A percentile compares a stretch with the other conserved stretches of the same genome.
Evolutionary conservation across 2,329 filamentous ascomycete genomes (phyloP).

Genomic region (Colletotrichum scovillei): DNA sequence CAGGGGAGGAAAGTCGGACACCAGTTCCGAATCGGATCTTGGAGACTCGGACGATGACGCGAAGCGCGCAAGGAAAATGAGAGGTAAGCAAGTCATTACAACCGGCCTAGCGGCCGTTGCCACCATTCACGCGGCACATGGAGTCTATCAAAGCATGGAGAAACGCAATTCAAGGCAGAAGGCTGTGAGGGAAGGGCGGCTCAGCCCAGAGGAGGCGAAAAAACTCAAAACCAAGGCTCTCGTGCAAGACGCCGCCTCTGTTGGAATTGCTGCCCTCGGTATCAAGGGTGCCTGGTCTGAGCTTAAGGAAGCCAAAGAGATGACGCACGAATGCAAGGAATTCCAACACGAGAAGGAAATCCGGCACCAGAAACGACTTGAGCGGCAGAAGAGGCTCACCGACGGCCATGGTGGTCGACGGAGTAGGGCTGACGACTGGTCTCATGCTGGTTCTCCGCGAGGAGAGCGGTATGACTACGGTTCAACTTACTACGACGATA

Average conservation of each 20-base stretch:
- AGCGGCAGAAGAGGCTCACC: conserved; percentile 46
- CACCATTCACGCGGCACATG: conserved; percentile 70
- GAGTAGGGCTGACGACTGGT: conserved; percentile 58
- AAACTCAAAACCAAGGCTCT: conserved; percentile 68
- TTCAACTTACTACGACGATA: conserved; percentile 59
- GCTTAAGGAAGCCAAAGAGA: conserved; percentile 65
- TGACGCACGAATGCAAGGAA: conserved; percentile 58
- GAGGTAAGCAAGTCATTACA: conserved; percentile 71
- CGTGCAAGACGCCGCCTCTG: conserved; percentile 68
- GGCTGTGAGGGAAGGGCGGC: conserved; percentile 64
- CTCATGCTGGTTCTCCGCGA: conserved; percentile 52
- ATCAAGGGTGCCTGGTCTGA: conserved; percentile 68
- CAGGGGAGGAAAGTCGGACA: conserved; percentile 56
- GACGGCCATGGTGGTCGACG: conserved; percentile 46
- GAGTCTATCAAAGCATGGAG: conserved; percentile 69
- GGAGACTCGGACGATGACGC: conserved; percentile 69
- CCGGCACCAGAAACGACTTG: conserved; percentile 60
- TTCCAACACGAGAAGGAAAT: conserved; percentile 61
- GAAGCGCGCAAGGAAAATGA: conserved; percentile 66
- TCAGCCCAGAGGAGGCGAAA: conserved; percentile 62
- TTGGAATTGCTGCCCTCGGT: conserved; percentile 68
- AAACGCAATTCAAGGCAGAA: conserved; percentile 64
- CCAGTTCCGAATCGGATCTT: conserved; percentile 64
- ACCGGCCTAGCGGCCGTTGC: conserved; percentile 68
- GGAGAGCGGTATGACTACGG: conserved; percentile 51